Base-by-base conservation (phyloP, 2,329 filamentous ascomycete species). In the Paramyrothecium sp. region DNA sequence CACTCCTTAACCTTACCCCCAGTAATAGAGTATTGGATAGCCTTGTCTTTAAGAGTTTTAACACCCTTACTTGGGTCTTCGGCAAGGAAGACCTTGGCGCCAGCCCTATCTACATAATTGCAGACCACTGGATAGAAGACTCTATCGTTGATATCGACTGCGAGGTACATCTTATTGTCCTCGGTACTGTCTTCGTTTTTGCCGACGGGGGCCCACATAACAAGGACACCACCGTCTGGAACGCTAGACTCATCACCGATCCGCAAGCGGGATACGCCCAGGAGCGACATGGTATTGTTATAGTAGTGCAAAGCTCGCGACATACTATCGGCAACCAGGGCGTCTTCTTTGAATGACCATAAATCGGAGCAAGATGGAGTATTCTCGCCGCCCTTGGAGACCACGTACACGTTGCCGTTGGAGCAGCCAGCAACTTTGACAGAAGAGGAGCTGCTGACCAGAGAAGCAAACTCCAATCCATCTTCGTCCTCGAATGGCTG, bases 331-430 rank as follows among this genome's bases (percentile, higher is more conserved):
- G 53, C 60, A 26, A 66, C 60, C 12, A 69, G 55, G 7, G 59
- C 56, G 11, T 65, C 60, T 0, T 62, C 54, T 12, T 53, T 56
- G 5, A 54, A 56, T 3, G 65, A 57, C 66, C 67, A 72, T 38
- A 65, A 51, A 38, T 59, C 59, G 54, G 60, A 66, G 60, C 63
- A 69, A 46, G 55, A 54, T 2, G 53, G 48, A 47, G 56, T 63
- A 22, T 59, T 60, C n/a, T 54, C 34, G 53, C 63, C 57, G n/a
- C 61, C 61, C 41, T 54, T 56, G n/a, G 34, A 54, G 17, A 66
- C 61, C 19, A 63, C 64, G 56, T 73, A 73, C 17, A 72, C 17
- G 60, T 72, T 73, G 56, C 69, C 69, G 57, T 72, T 66, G 58
- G 59, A 61, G 67, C 70, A 75, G 3, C 67, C 64, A 19, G 68